Conservation (phyloP, 2,329 filamentous ascomycete genomes). For the Akanthomyces lecanii region DNA sequence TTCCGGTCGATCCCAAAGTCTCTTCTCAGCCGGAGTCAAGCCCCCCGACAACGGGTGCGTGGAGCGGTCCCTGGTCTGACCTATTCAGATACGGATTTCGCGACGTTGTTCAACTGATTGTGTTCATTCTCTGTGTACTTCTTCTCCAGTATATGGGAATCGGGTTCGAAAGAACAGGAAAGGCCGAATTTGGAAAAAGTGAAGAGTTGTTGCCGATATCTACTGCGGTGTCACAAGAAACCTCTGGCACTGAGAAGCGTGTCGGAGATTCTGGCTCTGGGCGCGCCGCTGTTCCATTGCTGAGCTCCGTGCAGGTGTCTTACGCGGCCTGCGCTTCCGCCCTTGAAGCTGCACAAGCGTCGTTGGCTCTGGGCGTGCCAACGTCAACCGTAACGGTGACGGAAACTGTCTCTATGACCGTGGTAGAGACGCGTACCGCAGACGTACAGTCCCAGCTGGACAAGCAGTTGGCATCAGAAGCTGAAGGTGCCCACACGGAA, state of each 20-base stretch:
- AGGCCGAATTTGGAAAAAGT: background rate
- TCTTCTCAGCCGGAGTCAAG: slow-evolving; percentile 4
- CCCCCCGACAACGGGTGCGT: background rate
- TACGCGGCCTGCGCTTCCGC: slow-evolving; percentile 23
- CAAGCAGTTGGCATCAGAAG: slow-evolving; percentile 20
- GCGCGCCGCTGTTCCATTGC: background rate
- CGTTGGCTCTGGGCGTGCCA: background rate
- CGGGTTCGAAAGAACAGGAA: background rate
- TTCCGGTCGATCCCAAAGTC: background rate
- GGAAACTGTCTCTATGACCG: slow-evolving; percentile 28
- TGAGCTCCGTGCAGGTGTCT: slow-evolving; percentile 19
- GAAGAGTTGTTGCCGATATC: background rate
- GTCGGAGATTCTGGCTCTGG: background rate
- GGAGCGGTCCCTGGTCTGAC: background rate
- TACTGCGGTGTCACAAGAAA: background rate
- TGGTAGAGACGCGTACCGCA: background rate
- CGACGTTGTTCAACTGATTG: slow-evolving; percentile 5
- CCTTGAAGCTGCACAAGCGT: slow-evolving; percentile 22
- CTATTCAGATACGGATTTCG: slow-evolving; percentile 4
- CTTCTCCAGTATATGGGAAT: slow-evolving; percentile 11
- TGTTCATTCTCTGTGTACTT: slow-evolving; percentile 10
- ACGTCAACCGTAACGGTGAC: slow-evolving; percentile 30
- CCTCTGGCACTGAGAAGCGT: background rate
- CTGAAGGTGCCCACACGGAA: background rate
- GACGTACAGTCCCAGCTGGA: background rate